Evolutionary conservation across 129 eudicot species (phyloP).

Genomic region (Deinandra increscens): DNA sequence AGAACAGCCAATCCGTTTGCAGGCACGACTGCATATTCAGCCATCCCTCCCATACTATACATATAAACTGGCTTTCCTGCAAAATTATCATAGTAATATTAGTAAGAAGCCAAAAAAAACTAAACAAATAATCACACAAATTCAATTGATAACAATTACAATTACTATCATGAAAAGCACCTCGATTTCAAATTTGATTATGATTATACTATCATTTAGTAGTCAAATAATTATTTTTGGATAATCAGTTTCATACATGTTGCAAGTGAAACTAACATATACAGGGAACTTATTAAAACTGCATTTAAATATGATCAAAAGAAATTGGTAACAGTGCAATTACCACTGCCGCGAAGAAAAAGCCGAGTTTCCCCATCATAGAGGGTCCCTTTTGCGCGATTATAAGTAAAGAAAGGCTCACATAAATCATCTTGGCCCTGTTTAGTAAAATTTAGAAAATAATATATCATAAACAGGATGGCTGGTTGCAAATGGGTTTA

Average conservation of each 20-base stretch:
- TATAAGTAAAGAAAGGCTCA: constrained; percentile 83
- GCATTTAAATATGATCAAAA: no score
- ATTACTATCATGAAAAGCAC: neutral
- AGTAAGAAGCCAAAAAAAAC: neutral
- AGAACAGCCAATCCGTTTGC: constrained; percentile 69
- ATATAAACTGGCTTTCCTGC: constrained; percentile 94
- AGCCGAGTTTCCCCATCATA: constrained; percentile 98
- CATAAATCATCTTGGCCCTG: constrained; percentile 99
- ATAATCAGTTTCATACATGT: neutral
- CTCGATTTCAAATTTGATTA: neutral
- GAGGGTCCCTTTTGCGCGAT: constrained; percentile 97
- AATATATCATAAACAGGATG: neutral
- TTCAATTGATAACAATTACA: neutral
- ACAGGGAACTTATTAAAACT: no score
- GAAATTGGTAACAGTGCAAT: constrained; percentile 8
- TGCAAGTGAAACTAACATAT: neutral
- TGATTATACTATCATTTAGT: neutral
- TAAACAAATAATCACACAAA: neutral
- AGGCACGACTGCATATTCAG: constrained; percentile 86
- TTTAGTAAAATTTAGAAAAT: constrained; percentile 24
- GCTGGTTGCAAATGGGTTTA: neutral
- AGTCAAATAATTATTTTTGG: neutral
- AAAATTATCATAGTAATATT: constrained; percentile 6
- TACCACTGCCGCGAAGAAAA: constrained; percentile 85
- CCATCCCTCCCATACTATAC: constrained; percentile 99